Evolutionary conservation across 306 rosid species (phyloP).

Genomic region (Cucurbita pepo): DNA sequence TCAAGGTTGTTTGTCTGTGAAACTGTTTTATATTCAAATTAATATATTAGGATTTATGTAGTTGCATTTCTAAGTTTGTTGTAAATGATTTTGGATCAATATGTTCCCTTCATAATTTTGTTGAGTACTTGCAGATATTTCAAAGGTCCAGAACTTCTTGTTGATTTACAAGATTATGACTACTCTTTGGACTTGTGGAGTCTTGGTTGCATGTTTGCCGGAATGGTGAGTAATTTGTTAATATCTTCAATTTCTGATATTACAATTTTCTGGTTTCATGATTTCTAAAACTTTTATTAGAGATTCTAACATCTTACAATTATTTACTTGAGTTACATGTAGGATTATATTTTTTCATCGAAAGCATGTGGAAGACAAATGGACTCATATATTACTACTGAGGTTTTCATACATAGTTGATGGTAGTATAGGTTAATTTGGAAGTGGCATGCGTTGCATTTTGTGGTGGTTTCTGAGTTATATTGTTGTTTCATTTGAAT

Average conservation of each 20-base stretch:
- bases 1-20: slow-evolving; percentile 16
- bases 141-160: slow-evolving; percentile 36
- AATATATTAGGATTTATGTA: background rate
- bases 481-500: background rate
- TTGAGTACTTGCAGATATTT: slow-evolving; percentile 16
- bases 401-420: background rate
- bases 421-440: background rate
- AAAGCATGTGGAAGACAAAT: background rate
- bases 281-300: background rate
- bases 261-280: background rate
- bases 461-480: background rate
- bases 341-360: background rate
- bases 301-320: background rate
- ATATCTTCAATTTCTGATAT: background rate
- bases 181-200: slow-evolving; percentile 90
- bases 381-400: background rate
- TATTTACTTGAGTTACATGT: background rate
- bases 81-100: background rate
- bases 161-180: slow-evolving; percentile 34
- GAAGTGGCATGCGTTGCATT: background rate
- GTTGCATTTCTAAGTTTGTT: background rate
- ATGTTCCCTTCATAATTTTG: background rate
- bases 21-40: background rate
- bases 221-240: slow-evolving; percentile 61
- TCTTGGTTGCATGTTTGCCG: slow-evolving; percentile 99